Evolutionary conservation across 208 protist genomes (phyloP).

Genomic region (Herpetomonas samuelpessoai): DNA sequence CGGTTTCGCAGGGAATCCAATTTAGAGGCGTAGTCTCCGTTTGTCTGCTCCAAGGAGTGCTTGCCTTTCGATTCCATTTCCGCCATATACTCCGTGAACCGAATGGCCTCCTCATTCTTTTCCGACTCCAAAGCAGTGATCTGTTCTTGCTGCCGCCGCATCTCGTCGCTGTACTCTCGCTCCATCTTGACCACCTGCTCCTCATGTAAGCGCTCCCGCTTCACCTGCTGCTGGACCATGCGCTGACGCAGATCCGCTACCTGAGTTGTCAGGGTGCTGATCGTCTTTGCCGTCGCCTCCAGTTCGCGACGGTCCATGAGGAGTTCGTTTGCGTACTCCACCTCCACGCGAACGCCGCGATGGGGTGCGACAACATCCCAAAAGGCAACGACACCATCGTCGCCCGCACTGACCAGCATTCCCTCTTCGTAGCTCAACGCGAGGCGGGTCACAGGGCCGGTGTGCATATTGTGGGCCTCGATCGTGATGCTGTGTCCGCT

Average conservation of each 20-base stretch:
- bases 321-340: conserved; percentile 92
- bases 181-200: conserved; percentile 92
- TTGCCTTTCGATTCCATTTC: conserved; percentile 79
- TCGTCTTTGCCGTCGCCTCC: conserved; percentile 74
- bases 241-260: conserved; percentile 92
- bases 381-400: conserved; percentile 92
- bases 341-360: conserved; percentile 62
- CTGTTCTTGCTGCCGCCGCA: conserved; percentile 56
- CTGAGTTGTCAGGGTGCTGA: conserved; percentile 69
- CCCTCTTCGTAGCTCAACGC: conserved; percentile 90
- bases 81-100: conserved; percentile 93
- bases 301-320: conserved; percentile 93
- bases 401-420: conserved; percentile 92
- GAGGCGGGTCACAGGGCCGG: conserved; percentile 80
- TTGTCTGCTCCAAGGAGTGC: conserved; percentile 56
- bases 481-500: conserved; percentile 60
- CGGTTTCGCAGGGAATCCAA: conserved; percentile 84
- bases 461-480: conserved; percentile 84
- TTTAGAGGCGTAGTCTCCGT: conserved; percentile 91
- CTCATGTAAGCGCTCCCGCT: conserved; percentile 92
- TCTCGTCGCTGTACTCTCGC: conserved; percentile 75
- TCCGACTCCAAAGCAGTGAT: conserved; percentile 73
- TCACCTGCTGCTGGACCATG: conserved; percentile 93
- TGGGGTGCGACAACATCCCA: conserved; percentile 92
- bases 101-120: conserved; percentile 94